Conservation (phyloP, 495 filamentous ascomycete species). For the Bacidia rubella region DNA sequence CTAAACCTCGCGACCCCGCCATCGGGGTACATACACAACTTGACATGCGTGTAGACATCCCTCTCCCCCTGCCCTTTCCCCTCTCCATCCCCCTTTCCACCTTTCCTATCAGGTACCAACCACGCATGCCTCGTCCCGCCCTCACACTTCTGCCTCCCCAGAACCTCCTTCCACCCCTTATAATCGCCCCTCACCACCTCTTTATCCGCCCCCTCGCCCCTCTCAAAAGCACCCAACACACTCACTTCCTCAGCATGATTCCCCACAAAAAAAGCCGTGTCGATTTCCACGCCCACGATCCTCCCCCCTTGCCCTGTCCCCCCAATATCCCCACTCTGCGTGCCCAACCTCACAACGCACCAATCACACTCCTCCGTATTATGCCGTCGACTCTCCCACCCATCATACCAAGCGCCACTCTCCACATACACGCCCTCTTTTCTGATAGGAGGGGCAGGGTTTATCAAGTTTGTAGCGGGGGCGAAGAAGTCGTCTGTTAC, state of each 20-base stretch:
- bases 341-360: conserved; percentile 65
- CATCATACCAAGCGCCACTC: conserved; percentile 87
- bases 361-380: conserved; percentile 70
- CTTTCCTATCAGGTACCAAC: conserved; percentile 34
- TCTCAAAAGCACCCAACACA: conserved; percentile 61
- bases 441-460: conserved; percentile 57
- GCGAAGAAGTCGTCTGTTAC: conserved; percentile 88
- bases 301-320: conserved; percentile 49
- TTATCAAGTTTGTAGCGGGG: conserved; percentile 65
- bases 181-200: conserved; percentile 46
- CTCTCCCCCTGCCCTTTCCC: conserved; percentile 30
- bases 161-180: conserved; percentile 57
- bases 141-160: conserved; percentile 56
- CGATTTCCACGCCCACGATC: conserved; percentile 69
- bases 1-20: conserved; percentile 85
- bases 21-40: conserved; percentile 83
- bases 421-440: conserved; percentile 72
- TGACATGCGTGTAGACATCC: conserved; percentile 67
- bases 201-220: conserved; percentile 38
- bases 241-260: conserved; percentile 77
- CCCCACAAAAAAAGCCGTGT: conserved; percentile 76
- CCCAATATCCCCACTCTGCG: not conserved
- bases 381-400: conserved; percentile 87
- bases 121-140: conserved; percentile 67
- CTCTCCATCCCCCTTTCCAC: conserved; percentile 29